Evolutionary conservation across 768 basidiomycete genomes (phyloP), one percentile per base, ranked within the genome.

Genomic region (Boletellus ananiceps): DNA sequence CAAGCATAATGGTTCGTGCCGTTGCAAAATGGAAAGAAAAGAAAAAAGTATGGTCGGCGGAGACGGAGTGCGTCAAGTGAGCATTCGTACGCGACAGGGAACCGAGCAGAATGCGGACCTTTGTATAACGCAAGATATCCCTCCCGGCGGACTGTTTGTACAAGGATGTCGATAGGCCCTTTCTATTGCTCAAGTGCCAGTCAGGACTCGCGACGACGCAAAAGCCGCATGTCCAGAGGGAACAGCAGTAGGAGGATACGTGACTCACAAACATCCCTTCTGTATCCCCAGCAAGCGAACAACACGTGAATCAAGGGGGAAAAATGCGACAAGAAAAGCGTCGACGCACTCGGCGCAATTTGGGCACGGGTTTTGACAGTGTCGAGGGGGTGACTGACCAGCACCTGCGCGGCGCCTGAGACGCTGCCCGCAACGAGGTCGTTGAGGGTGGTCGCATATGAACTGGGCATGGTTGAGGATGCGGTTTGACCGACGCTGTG

Each of bases 71-170:
- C 8, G 21, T 16, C 31, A 14, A 36, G 18, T 47, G 7, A 43
- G 31, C 35, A 25, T 11, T 6, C 7, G 29, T 33, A 18, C 14
- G n/a, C n/a, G 40, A 4, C 11, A 18, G 31, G 19, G 12, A 47
- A 11, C 25, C 14, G 16, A 9, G 37, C 9, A 32, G 13, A 16
- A 16, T 19, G 54, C 68, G 29, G 13, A 90, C 94, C 95, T 76
- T 97, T 97, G 72, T 96, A 98, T 38, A 99, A 68, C 3, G 93
- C 96, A 49, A 96, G 80, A 61, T 94, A 80, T 0, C 96, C 96
- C 64, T 99, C 96, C 47, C 82, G 85, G 56, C 83, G 69, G 39
- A 94, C 52, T 0, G 95, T 98, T 65, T 90, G 84, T 15, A 66
- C 57, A 9, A 94, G 69, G 52, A 98, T 93, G 63, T 98, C 94